These are phyloP conservation scores for Colletotrichum sublineola DNA, from an alignment of 2,329 filamentous ascomycete genomes.

Conservation along the genomic window DNA sequence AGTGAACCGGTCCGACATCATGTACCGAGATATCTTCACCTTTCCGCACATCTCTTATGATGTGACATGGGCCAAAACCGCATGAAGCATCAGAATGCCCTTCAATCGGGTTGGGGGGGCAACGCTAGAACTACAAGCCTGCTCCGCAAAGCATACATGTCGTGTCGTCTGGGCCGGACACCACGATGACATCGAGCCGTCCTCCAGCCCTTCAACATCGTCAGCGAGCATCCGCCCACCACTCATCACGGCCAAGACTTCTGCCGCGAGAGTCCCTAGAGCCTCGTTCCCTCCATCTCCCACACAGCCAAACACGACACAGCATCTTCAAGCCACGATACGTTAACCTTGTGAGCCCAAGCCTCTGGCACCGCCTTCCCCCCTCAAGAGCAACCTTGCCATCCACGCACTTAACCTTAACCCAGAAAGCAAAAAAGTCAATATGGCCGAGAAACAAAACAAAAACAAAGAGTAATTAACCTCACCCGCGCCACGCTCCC, in stretches of 20 bases:
- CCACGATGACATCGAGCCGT: neutral
- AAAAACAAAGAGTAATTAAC: neutral
- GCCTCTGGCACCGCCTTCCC: neutral
- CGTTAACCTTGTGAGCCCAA: neutral
- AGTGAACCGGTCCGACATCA: neutral
- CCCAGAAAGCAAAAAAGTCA: neutral
- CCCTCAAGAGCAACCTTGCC: neutral
- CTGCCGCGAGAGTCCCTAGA: neutral
- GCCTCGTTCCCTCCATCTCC: neutral
- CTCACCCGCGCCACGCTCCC: neutral
- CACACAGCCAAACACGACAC: neutral
- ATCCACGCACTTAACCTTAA: neutral
- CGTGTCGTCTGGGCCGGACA: neutral
- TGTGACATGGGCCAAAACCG: neutral
- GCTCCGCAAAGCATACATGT: neutral
- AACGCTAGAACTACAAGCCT: neutral
- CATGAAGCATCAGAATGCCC: neutral
- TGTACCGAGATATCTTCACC: neutral
- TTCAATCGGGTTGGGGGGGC: neutral
- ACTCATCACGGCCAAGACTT: neutral
- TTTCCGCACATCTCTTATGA: neutral
- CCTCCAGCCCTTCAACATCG: neutral
- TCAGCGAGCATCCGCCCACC: neutral
- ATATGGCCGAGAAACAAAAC: neutral
- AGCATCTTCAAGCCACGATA: neutral